These are phyloP conservation scores for Pseudonitzschia multiseries DNA, from an alignment of 108 stramenopile species.

Conservation along the genomic window DNA sequence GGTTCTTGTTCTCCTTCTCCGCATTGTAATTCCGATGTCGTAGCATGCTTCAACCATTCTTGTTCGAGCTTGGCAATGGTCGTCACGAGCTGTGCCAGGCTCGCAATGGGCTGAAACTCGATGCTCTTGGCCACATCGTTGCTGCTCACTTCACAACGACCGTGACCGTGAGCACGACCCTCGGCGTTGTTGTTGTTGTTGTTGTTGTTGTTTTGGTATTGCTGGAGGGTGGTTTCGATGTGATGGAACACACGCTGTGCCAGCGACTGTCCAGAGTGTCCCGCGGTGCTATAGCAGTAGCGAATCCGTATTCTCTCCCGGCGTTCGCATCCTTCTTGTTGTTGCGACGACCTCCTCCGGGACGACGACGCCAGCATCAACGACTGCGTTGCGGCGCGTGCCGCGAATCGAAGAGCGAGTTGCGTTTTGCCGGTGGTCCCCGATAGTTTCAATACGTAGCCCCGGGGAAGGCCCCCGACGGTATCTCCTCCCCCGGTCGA, in stretches of 20 bases:
- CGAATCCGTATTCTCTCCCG: not conserved
- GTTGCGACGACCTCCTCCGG: no score
- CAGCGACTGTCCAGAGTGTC: conserved; percentile 6
- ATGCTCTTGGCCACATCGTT: not conserved
- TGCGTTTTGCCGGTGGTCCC: conserved; percentile 18
- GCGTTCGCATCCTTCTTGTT: no score
- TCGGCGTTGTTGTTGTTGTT: not conserved
- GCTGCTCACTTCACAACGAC: no score
- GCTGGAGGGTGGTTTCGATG: not conserved
- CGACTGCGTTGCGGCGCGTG: conserved; percentile 4
- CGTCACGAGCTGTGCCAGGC: conserved; percentile 1
- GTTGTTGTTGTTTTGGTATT: no score
- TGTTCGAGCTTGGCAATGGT: conserved; percentile 8
- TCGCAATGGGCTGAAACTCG: conserved; percentile 13
- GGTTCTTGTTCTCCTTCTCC: not conserved
- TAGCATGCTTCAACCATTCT: not conserved
- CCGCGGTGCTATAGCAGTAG: conserved; percentile 20
- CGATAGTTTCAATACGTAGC: conserved; percentile 6
- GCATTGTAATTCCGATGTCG: not conserved
- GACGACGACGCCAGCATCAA: not conserved
- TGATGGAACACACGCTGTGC: conserved; percentile 4
- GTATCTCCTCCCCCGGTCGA: no score
- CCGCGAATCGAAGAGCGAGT: conserved; percentile 19
- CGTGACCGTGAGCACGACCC: no score
- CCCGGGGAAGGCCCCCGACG: conserved; percentile 14